Evolutionary conservation across 148 eudicot genomes (phyloP), one percentile per base, ranked within the genome.

Genomic region (Nyssa sinensis): DNA sequence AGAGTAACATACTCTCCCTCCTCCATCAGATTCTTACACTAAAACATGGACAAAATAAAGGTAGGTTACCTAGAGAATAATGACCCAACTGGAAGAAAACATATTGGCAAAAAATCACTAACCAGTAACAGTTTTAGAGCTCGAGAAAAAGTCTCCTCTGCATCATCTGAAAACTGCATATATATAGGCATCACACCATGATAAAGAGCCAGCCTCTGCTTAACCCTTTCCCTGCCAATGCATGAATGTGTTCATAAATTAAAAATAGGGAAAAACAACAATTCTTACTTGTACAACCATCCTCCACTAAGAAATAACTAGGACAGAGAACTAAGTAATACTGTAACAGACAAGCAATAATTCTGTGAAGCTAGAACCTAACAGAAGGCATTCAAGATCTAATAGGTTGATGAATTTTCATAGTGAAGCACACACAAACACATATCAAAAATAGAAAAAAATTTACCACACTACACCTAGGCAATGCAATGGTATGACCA

Each of bases 101-200:
- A 9, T 1, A 29, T 30, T 27, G 31, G 21, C 0, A 25, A 73
- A 37, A 55, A 11, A 29, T 61, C 62, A 71, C 85, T 74, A 71
- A 95, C 99, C 97, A 79, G 47, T 79, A 95, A 80, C 57, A 89
- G 92, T 71, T 87, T 83, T 58, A 88, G 30, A 71, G 99, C 97
- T 69, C 93, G 88, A 39, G 94, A 86, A 81, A 90, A 91, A 23
- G 99, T 92, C 81, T 95, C 98, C 81, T 95, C 99, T 0, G 80
- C 89, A 60, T 95, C 97, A 79, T 93, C 91, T 64, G 97, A 92
- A 81, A 95, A 95, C 58, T 91, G 78, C 99, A 95, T 95, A 76
- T 81, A 80, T 79, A 95, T 93, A 41, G 99, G 97, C 87, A 82
- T 86, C 67, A 91, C 97, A 44, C 97, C 98, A 27, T 86, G 98